Evolutionary conservation across 371 early-diverging fungal genomes (phyloP).

Genomic region (Saksenaea vasiformis): DNA sequence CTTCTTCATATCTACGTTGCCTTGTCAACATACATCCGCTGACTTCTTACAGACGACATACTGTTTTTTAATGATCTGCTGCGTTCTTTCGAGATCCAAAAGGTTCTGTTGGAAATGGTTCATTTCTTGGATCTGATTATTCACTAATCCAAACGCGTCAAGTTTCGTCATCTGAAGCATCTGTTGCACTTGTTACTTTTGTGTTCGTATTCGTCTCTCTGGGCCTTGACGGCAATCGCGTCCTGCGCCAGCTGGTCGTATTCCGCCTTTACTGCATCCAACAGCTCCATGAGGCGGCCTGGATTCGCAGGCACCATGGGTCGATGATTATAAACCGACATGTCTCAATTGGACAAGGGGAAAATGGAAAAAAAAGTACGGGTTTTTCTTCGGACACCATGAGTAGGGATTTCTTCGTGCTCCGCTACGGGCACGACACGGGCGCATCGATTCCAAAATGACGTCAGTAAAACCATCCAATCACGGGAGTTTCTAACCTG

Average conservation of each 20-base stretch:
- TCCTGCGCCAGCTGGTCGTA: conserved; percentile 83
- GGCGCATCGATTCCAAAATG: no score
- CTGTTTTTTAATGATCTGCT: conserved; percentile 75
- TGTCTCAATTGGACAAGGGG: conserved; percentile 14
- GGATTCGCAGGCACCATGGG: conserved; percentile 73
- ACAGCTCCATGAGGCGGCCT: conserved; percentile 73
- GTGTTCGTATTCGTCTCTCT: conserved; percentile 88
- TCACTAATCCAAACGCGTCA: conserved; percentile 42
- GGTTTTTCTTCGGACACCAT: no score
- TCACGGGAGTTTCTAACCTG: no score
- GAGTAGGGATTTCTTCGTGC: no score
- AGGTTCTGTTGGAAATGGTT: conserved; percentile 75
- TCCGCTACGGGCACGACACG: no score
- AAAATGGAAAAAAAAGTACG: conserved; percentile 5
- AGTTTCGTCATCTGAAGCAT: neutral
- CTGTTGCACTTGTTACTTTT: conserved; percentile 59
- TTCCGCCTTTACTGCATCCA: conserved; percentile 84
- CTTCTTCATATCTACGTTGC: conserved; percentile 49
- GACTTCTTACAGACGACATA: conserved; percentile 23
- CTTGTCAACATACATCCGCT: neutral
- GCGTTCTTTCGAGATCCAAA: conserved; percentile 79
- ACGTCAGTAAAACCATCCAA: no score
- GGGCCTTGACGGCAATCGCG: conserved; percentile 66
- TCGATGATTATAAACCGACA: conserved; percentile 78
- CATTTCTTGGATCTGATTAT: conserved; percentile 80